A percentile compares a stretch with the other conserved stretches of the same genome.
phyloP scores from a whole-genome alignment of 768 basidiomycete genomes.

The Fibroporia radiculosa region DNA sequence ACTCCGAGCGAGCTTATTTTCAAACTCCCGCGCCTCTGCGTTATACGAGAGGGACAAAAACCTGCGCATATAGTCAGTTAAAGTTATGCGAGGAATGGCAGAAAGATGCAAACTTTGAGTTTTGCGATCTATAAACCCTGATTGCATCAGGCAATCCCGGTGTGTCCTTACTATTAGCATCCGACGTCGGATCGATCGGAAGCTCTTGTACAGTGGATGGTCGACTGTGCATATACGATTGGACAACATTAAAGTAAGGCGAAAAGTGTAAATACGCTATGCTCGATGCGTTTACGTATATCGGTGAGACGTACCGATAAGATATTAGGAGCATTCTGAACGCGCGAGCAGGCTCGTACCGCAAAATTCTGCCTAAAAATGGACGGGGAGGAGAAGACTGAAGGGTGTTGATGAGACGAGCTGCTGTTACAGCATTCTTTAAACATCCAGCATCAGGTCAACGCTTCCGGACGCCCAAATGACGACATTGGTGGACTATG shows the following conservation, averaged over 20 bases:
- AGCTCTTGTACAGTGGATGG: not conserved
- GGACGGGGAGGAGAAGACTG: slow-evolving; percentile 47
- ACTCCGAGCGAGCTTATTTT: not conserved
- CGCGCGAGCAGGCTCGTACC: slow-evolving; percentile 73
- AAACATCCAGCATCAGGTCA: slow-evolving; percentile 2
- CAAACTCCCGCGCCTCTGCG: slow-evolving; percentile 34
- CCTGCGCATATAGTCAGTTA: slow-evolving; percentile 13
- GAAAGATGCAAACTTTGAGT: slow-evolving; percentile 38
- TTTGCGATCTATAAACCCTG: slow-evolving; percentile 46
- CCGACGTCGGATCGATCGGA: not conserved
- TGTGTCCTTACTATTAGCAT: slow-evolving; percentile 1
- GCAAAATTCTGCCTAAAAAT: slow-evolving; percentile 66
- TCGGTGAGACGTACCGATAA: slow-evolving; percentile 46
- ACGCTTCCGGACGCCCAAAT: not conserved
- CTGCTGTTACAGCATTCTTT: slow-evolving; percentile 52
- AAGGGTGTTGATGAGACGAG: slow-evolving; percentile 51
- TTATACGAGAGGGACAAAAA: slow-evolving; percentile 34
- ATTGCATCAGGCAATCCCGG: slow-evolving; percentile 43
- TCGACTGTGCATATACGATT: not conserved
- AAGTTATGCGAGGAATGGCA: slow-evolving; percentile 11
- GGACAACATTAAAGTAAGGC: too few species aligned
- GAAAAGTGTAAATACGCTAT: too few species aligned
- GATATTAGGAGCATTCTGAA: slow-evolving; percentile 70
- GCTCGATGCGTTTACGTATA: too few species aligned
- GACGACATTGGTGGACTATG: not conserved